Percentiles rank a stretch among this genome's conserved stretches.
phyloP scores from a whole-genome alignment of 768 basidiomycete genomes.

The Royoungia palumana region DNA sequence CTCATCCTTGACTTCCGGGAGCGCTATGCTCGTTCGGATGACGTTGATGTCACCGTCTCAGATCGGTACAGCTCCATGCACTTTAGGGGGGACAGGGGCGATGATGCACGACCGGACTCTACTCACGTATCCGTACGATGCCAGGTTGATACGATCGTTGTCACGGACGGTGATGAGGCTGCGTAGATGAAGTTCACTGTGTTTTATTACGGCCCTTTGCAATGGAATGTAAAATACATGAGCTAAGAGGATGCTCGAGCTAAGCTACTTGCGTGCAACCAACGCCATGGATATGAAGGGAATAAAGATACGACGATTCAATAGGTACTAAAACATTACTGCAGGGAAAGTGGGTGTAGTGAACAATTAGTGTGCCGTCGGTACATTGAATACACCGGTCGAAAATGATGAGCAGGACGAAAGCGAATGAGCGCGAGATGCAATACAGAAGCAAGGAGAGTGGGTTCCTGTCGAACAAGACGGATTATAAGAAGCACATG shows the following conservation, averaged over 20 bases:
- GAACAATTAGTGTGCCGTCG: conserved; percentile 13
- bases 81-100: conserved; percentile 5
- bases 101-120: not conserved
- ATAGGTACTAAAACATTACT: not conserved
- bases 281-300: conserved; percentile 9
- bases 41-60: conserved; percentile 3
- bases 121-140: conserved; percentile 7
- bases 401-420: conserved; percentile 1
- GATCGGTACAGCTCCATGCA: conserved; percentile 15
- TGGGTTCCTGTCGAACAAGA: conserved; percentile 12
- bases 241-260: not conserved
- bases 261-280: conserved; percentile 2
- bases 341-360: conserved; percentile 7
- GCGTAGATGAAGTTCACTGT: not conserved
- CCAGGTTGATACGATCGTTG: conserved; percentile 18
- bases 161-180: conserved; percentile 4
- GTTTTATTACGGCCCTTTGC: conserved; percentile 6
- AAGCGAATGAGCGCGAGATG: not conserved
- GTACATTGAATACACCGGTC: conserved; percentile 3
- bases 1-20: conserved; percentile 32
- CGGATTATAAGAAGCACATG: conserved; percentile 2
- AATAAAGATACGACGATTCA: conserved; percentile 11
- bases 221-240: conserved; percentile 18
- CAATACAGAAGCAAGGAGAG: conserved; percentile 12
- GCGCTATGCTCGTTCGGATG: conserved; percentile 21